These are phyloP conservation scores for Mesembryanthemum crystallinum DNA, from an alignment of 148 eudicot species.

Conservation along the genomic window DNA sequence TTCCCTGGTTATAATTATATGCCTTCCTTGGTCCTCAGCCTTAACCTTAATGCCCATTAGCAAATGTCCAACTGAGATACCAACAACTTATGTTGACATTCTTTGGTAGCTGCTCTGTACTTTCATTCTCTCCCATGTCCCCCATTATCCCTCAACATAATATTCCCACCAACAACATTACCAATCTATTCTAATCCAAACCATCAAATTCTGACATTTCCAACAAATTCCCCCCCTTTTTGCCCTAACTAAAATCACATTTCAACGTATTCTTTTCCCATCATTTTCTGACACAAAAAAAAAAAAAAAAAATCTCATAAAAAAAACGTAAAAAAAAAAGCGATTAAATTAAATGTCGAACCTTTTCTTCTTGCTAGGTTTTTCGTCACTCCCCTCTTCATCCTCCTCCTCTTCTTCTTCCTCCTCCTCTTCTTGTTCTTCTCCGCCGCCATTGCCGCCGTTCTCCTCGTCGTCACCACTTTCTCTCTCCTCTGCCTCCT, in stretches of 20 bases:
- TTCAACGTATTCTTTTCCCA: background rate
- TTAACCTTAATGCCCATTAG: no score
- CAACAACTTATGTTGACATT: no score
- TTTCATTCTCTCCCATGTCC: background rate
- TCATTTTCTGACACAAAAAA: background rate
- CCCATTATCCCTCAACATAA: background rate
- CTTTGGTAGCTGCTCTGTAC: no score
- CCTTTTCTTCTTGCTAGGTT: conserved; percentile 16
- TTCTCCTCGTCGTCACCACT: background rate
- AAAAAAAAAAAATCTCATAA: conserved; percentile 1
- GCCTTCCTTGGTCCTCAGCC: no score
- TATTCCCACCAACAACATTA: background rate
- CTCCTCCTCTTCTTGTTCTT: background rate
- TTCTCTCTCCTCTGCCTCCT: conserved; percentile 16
- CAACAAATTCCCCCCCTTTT: background rate
- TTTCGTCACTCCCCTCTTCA: background rate
- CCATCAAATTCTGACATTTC: background rate
- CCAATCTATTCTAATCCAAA: background rate
- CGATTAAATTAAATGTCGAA: background rate
- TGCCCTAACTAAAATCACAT: background rate
- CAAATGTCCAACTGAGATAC: background rate
- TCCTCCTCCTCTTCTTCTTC: conserved; percentile 11
- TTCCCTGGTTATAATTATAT: no score
- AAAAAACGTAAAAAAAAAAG: background rate
- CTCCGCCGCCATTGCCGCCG: conserved; percentile 1